Percentiles rank a stretch among this genome's conserved stretches.
phyloP scores from a whole-genome alignment of 371 early-diverging fungal species.

The Actinomortierella ambigua region DNA sequence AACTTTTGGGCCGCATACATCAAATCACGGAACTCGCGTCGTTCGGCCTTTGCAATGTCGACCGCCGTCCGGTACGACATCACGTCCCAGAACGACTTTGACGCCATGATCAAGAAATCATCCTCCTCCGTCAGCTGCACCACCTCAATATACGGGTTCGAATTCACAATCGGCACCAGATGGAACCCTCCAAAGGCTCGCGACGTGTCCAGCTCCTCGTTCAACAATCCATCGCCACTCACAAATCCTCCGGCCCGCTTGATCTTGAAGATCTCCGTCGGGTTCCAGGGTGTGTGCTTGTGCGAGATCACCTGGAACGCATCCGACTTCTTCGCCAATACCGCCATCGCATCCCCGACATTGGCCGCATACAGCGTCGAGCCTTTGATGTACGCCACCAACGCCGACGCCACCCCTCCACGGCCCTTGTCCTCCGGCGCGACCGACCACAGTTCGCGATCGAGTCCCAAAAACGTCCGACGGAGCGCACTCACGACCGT shows the following conservation, averaged over 20 bases:
- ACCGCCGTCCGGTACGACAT: slow-evolving; percentile 85
- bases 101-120: slow-evolving; percentile 91
- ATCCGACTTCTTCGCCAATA: slow-evolving; percentile 80
- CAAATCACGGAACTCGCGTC: slow-evolving; percentile 64
- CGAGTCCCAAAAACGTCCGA: slow-evolving; percentile 77
- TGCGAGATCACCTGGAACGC: slow-evolving; percentile 74
- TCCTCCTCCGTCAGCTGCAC: slow-evolving; percentile 82
- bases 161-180: slow-evolving; percentile 82
- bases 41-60: slow-evolving; percentile 81
- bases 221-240: slow-evolving; percentile 74
- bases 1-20: slow-evolving; percentile 85
- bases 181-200: slow-evolving; percentile 89
- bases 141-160: slow-evolving; percentile 80
- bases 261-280: slow-evolving; percentile 79
- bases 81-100: slow-evolving; percentile 82
- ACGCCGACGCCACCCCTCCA: slow-evolving; percentile 71
- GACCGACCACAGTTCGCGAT: slow-evolving; percentile 71
- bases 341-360: slow-evolving; percentile 89
- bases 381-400: slow-evolving; percentile 82
- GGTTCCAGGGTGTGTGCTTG: slow-evolving; percentile 75
- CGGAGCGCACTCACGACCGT: slow-evolving; percentile 67
- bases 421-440: slow-evolving; percentile 52
- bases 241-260: slow-evolving; percentile 85
- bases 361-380: slow-evolving; percentile 86
- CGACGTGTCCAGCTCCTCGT: slow-evolving; percentile 78